A percentile compares a stretch with the other conserved stretches of the same genome.
phyloP scores from a whole-genome alignment of 768 basidiomycete species.

The Boletus vermiculosoides region DNA sequence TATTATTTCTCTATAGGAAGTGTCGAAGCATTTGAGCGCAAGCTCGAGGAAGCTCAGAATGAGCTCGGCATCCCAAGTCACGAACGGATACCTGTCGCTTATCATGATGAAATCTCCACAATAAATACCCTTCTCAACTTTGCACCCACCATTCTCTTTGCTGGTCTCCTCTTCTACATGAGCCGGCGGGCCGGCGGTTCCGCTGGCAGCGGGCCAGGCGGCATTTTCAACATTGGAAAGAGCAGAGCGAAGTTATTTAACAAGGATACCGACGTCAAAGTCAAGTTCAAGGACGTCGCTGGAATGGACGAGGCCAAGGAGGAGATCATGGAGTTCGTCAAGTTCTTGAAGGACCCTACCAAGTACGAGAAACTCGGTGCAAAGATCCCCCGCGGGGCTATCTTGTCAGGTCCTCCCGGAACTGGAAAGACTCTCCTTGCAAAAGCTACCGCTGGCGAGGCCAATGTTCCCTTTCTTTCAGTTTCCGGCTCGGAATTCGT shows the following conservation, averaged over 20 bases:
- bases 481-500: conserved; percentile 99
- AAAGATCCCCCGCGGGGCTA: conserved; percentile 95
- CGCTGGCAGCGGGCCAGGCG: conserved; percentile 66
- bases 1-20: conserved; percentile 98
- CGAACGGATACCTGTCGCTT: conserved; percentile 95
- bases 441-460: conserved; percentile 98
- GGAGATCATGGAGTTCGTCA: conserved; percentile 99
- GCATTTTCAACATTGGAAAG: conserved; percentile 97
- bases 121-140: conserved; percentile 82
- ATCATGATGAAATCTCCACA: conserved; percentile 91
- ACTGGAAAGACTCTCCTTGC: conserved; percentile 98
- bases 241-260: conserved; percentile 94
- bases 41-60: conserved; percentile 88
- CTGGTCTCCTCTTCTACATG: conserved; percentile 88
- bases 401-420: conserved; percentile 93
- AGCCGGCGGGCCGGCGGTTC: conserved; percentile 66
- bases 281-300: conserved; percentile 95
- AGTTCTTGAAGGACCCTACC: conserved; percentile 93
- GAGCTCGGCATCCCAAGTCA: conserved; percentile 90
- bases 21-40: conserved; percentile 94
- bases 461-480: conserved; percentile 95
- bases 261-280: conserved; percentile 91
- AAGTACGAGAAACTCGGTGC: conserved; percentile 96
- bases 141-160: conserved; percentile 91
- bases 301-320: conserved; percentile 99